Percentiles rank a stretch among this genome's conserved stretches.
These are phyloP conservation scores for Prinsepia uniflora DNA, from an alignment of 306 rosid genomes.

Conservation along the genomic window DNA sequence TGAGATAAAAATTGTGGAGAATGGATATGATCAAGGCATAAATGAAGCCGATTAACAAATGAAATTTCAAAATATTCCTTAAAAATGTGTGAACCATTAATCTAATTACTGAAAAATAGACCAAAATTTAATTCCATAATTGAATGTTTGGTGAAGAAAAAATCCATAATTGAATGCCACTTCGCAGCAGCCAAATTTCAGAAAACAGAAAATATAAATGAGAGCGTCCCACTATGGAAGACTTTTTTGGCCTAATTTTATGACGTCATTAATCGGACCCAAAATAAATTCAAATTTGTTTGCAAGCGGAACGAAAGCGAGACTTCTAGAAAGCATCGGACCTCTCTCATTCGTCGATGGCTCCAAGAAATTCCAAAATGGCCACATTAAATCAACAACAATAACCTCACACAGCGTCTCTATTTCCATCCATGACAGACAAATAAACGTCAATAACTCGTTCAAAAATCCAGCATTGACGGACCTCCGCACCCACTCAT, in stretches of 20 bases:
- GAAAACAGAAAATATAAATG: not conserved
- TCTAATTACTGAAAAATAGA: no score
- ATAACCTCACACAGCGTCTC: not conserved
- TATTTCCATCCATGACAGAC: not conserved
- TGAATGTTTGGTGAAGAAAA: no score
- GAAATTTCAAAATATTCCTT: no score
- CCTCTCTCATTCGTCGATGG: constrained; percentile 13
- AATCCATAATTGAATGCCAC: no score
- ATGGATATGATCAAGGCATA: no score
- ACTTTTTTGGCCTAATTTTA: not conserved
- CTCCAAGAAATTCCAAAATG: constrained; percentile 20
- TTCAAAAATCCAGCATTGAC: not conserved
- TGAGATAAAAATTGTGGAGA: no score
- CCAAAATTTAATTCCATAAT: no score
- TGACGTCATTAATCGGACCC: not conserved
- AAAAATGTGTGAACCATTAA: no score
- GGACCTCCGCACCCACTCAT: not conserved
- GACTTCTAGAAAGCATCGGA: constrained; percentile 27
- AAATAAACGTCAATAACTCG: not conserved
- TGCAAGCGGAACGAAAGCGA: constrained; percentile 12
- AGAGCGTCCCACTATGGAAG: constrained; percentile 6
- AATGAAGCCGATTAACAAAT: no score
- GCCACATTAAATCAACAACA: not conserved
- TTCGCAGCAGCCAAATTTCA: not conserved
- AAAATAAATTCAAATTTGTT: not conserved